Percentiles rank a stretch among this genome's conserved stretches.
phyloP scores from a whole-genome alignment of 2,329 filamentous ascomycete species.

The Amauroascus niger region DNA sequence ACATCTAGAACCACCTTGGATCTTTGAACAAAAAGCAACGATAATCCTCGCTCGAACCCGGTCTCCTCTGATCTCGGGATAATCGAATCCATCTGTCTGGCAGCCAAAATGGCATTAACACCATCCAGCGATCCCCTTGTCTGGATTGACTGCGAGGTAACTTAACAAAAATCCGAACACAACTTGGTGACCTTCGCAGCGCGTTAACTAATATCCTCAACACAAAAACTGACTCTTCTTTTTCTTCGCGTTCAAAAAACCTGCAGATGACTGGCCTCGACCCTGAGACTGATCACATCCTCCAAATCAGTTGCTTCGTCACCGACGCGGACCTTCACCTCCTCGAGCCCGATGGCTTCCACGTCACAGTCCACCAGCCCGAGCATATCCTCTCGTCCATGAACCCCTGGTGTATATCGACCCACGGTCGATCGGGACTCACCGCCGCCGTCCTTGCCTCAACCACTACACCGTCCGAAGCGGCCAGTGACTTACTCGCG shows the following conservation, averaged over 20 bases:
- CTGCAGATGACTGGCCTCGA: constrained; percentile 82
- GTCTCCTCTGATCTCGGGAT: not conserved
- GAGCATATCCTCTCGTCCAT: constrained; percentile 63
- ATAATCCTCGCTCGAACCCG: too few relatives aligned
- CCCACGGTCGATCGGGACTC: constrained; percentile 72
- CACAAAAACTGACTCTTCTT: not conserved
- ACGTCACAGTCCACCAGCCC: constrained; percentile 65
- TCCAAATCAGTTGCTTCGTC: constrained; percentile 87
- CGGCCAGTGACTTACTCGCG: constrained; percentile 60
- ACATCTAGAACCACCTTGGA: too few relatives aligned
- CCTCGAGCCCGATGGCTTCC: constrained; percentile 67
- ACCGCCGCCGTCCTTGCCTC: constrained; percentile 67
- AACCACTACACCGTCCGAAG: constrained; percentile 58
- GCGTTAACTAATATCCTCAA: too few relatives aligned
- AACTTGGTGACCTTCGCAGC: too few relatives aligned
- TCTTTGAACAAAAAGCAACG: not conserved
- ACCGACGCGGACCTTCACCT: constrained; percentile 71
- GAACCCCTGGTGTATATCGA: constrained; percentile 78
- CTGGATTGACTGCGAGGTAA: constrained; percentile 76
- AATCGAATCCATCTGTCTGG: not conserved
- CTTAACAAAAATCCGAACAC: too few relatives aligned
- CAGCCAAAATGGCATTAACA: constrained; percentile 32
- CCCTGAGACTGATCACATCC: constrained; percentile 67
- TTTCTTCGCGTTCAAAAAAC: not conserved
- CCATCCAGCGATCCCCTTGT: constrained; percentile 59